A percentile compares a stretch with the other conserved stretches of the same genome.
phyloP scores from a whole-genome alignment of 306 rosid species.

The Glycine latifolia region DNA sequence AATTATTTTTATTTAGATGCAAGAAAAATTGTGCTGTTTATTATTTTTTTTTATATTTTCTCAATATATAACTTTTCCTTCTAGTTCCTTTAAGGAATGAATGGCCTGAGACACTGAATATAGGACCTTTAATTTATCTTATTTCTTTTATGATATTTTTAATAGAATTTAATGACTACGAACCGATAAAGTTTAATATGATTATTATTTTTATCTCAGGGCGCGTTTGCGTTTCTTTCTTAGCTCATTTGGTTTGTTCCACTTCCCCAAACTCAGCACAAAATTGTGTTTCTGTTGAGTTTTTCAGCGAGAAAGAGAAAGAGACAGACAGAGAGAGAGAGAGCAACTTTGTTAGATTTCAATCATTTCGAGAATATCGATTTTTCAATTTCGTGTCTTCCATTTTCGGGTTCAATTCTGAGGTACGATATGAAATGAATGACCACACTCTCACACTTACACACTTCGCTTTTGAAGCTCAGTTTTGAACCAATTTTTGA shows the following conservation, averaged over 20 bases:
- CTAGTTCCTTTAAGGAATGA: too few species aligned
- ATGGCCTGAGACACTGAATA: too few species aligned
- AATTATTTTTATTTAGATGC: too few species aligned
- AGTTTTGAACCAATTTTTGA: slow-evolving; percentile 4
- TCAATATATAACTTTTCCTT: too few species aligned
- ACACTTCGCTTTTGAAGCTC: too few species aligned
- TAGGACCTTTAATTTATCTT: too few species aligned
- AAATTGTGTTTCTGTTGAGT: background rate
- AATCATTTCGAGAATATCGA: background rate
- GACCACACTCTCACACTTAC: background rate
- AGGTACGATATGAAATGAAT: slow-evolving; percentile 6
- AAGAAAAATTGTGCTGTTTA: too few species aligned
- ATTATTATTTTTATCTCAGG: background rate
- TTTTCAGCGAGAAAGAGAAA: background rate
- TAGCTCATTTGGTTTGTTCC: background rate
- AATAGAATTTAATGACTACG: too few species aligned
- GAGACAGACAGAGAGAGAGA: background rate
- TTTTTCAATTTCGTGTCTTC: background rate
- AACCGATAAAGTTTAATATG: too few species aligned
- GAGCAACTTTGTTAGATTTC: background rate
- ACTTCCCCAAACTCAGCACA: background rate
- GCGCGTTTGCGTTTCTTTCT: background rate
- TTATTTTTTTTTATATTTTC: too few species aligned
- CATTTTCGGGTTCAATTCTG: slow-evolving; percentile 2
- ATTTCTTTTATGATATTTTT: too few species aligned